Conservation (phyloP, 306 rosid genomes). For the Lablab purpureus region DNA sequence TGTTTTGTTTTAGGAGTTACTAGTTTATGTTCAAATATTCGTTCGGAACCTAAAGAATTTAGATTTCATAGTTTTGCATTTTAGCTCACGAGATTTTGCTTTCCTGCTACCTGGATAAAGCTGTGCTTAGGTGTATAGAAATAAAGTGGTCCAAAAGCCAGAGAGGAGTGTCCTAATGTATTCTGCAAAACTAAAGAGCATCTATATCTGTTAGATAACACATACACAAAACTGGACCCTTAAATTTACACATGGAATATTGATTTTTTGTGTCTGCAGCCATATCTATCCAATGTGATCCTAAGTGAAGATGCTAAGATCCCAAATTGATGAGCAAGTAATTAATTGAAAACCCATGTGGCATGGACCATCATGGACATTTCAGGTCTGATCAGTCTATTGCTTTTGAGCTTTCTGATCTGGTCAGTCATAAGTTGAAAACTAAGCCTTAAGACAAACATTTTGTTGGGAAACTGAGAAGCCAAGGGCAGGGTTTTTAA, state of each 20-base stretch:
- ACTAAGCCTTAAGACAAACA: not conserved
- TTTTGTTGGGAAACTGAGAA: not conserved
- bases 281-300: conserved; percentile 47
- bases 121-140: conserved; percentile 1
- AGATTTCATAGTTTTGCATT: conserved; percentile 32
- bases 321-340: conserved; percentile 30
- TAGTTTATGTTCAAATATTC: not conserved
- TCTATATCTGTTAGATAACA: conserved; percentile 38
- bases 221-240: conserved; percentile 35
- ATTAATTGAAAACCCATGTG: conserved; percentile 39
- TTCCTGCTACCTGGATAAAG: conserved; percentile 32
- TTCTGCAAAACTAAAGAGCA: not conserved
- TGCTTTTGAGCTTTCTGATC: conserved; percentile 30
- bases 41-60: not conserved
- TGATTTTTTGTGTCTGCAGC: conserved; percentile 41
- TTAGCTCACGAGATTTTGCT: conserved; percentile 12
- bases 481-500: not conserved
- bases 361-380: conserved; percentile 39
- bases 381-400: conserved; percentile 17
- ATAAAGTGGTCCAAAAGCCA: conserved; percentile 44
- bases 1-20: conserved; percentile 14
- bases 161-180: conserved; percentile 7
- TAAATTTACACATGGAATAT: conserved; percentile 42
- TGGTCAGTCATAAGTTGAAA: conserved; percentile 2
- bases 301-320: conserved; percentile 34